Conservation (phyloP, 2,329 filamentous ascomycete genomes). For the Phialemoniopsis sp. region DNA sequence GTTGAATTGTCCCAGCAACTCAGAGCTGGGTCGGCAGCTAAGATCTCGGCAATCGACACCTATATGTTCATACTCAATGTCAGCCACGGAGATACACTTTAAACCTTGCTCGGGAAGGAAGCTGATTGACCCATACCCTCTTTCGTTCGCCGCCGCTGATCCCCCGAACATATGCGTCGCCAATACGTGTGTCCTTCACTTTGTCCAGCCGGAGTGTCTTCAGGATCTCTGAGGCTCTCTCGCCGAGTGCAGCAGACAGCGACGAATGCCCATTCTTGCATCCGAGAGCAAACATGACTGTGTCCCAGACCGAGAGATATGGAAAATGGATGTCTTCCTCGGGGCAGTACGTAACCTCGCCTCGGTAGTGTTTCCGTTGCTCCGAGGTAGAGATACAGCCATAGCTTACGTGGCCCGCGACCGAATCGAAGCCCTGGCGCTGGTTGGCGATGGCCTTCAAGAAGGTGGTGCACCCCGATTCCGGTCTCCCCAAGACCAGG, state of each 20-base stretch:
- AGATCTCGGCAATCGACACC: slow-evolving; percentile 70
- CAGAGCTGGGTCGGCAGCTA: slow-evolving; percentile 51
- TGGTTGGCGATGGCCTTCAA: slow-evolving; percentile 66
- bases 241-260: too few species aligned
- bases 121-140: too few species aligned
- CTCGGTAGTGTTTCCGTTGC: slow-evolving; percentile 32
- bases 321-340: slow-evolving; percentile 69
- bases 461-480: slow-evolving; percentile 52
- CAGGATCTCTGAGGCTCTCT: slow-evolving; percentile 54
- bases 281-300: slow-evolving; percentile 62
- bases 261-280: slow-evolving; percentile 61
- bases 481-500: slow-evolving; percentile 53
- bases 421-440: slow-evolving; percentile 56
- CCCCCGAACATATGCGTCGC: slow-evolving; percentile 59
- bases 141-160: slow-evolving; percentile 65
- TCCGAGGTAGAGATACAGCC: slow-evolving; percentile 41
- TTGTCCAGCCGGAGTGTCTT: slow-evolving; percentile 69
- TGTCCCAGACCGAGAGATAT: slow-evolving; percentile 63
- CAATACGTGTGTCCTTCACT: slow-evolving; percentile 62
- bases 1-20: slow-evolving; percentile 74
- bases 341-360: slow-evolving; percentile 51
- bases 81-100: too few species aligned
- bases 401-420: slow-evolving; percentile 63
- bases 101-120: too few species aligned
- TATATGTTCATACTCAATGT: too few species aligned